These are phyloP conservation scores for Lathyrus sativus DNA, from an alignment of 306 rosid genomes.

Conservation along the genomic window DNA sequence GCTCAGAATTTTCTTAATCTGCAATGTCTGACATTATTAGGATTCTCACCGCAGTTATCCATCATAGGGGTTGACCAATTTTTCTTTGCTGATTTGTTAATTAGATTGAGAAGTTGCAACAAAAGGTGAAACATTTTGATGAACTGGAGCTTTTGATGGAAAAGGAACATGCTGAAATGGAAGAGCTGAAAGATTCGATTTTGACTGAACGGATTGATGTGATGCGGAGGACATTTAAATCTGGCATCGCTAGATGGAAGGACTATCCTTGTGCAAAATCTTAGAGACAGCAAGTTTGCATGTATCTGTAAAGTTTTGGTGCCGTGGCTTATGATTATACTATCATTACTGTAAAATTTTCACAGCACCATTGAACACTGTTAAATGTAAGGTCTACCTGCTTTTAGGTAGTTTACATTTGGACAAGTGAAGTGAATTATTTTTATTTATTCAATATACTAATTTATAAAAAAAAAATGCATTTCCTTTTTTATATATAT, in stretches of 20 bases:
- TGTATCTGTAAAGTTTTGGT: constrained; percentile 34
- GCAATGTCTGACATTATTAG: background rate
- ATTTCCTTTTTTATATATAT: no score
- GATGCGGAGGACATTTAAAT: constrained; percentile 51
- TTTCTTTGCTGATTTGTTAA: constrained; percentile 35
- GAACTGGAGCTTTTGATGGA: constrained; percentile 78
- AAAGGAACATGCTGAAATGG: constrained; percentile 65
- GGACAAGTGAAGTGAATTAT: background rate
- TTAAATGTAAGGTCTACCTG: constrained; percentile 1
- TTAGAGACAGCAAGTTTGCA: constrained; percentile 37
- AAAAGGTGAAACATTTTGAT: constrained; percentile 73
- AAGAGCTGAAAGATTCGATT: constrained; percentile 59
- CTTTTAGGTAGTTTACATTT: constrained; percentile 8
- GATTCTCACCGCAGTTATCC: constrained; percentile 22
- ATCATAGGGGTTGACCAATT: constrained; percentile 30
- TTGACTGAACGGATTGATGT: constrained; percentile 66
- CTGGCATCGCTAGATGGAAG: constrained; percentile 81
- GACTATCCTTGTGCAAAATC: constrained; percentile 64
- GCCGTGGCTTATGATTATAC: constrained; percentile 24
- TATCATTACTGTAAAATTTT: constrained; percentile 15
- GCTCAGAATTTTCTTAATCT: constrained; percentile 14
- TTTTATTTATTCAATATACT: background rate
- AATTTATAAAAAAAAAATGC: background rate
- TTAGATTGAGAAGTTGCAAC: constrained; percentile 68
- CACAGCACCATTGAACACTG: background rate